Conservation (phyloP, 163 green algal species). For the Scenedesmus sp. region DNA sequence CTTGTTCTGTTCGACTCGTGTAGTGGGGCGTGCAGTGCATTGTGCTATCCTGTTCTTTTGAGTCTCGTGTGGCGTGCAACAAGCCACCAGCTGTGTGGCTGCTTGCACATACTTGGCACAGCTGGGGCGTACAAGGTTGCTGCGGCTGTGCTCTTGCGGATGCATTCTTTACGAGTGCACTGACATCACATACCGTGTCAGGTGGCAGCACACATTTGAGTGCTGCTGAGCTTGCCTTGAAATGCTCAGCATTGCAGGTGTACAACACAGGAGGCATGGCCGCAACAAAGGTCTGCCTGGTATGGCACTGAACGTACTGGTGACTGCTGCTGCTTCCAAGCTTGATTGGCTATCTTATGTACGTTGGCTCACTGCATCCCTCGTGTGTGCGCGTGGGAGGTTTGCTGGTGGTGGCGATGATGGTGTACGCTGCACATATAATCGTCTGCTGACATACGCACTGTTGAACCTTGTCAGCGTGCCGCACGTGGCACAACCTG, state of each 20-base stretch:
- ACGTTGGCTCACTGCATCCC: no score
- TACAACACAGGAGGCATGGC: background rate
- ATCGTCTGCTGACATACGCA: background rate
- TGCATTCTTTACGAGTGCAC: background rate
- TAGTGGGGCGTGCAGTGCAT: background rate
- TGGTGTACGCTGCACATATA: background rate
- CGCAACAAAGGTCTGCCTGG: background rate
- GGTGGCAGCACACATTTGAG: background rate
- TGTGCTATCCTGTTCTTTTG: background rate
- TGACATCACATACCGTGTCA: background rate
- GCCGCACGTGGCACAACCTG: background rate
- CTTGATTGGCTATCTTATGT: background rate
- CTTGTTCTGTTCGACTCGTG: background rate
- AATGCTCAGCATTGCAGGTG: background rate
- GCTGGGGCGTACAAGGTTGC: background rate
- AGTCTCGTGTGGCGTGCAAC: background rate
- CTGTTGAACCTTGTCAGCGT: background rate
- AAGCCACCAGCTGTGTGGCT: background rate
- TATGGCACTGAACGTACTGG: background rate
- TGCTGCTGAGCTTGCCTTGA: background rate
- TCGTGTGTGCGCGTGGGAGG: background rate
- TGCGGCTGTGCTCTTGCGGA: background rate
- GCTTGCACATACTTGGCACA: background rate
- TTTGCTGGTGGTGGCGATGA: background rate
- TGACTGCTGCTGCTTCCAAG: background rate